Conservation (phyloP, 2,329 filamentous ascomycete species). For the Harringtonia lauricola region DNA sequence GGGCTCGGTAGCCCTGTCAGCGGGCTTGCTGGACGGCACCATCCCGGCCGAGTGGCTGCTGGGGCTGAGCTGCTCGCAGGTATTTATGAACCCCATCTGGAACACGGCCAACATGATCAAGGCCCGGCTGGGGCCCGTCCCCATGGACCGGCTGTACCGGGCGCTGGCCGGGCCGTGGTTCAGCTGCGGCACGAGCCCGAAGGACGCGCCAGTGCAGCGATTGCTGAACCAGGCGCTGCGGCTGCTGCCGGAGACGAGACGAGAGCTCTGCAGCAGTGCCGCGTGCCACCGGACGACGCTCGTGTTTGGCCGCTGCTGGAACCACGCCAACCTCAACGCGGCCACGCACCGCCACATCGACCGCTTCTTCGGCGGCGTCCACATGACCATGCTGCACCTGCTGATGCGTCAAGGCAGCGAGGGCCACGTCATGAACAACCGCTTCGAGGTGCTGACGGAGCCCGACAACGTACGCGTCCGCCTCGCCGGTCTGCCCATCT, state of each 20-base stretch:
- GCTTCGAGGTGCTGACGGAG: constrained; percentile 34
- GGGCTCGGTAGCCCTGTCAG: constrained; percentile 46
- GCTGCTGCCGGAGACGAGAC: constrained; percentile 40
- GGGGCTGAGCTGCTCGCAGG: constrained; percentile 48
- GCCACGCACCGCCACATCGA: constrained; percentile 52
- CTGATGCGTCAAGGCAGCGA: constrained; percentile 44
- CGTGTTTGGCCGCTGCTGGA: constrained; percentile 54
- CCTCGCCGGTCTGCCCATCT: constrained; percentile 40
- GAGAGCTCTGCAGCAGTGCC: constrained; percentile 50
- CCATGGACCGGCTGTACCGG: constrained; percentile 38
- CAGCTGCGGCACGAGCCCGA: constrained; percentile 33
- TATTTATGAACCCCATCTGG: constrained; percentile 54
- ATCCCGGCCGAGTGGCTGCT: constrained; percentile 45
- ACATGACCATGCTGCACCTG: constrained; percentile 44
- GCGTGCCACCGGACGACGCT: constrained; percentile 49
- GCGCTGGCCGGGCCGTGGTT: constrained; percentile 42
- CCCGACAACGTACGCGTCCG: constrained; percentile 33
- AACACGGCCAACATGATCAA: constrained; percentile 44
- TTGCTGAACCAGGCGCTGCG: constrained; percentile 44
- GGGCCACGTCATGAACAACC: constrained; percentile 41
- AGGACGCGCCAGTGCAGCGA: constrained; percentile 38
- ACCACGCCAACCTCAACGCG: constrained; percentile 53
- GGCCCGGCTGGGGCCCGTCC: constrained; percentile 33
- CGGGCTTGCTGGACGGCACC: constrained; percentile 50
- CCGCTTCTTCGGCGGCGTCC: constrained; percentile 50